Evolutionary conservation across 1,284 basidiomycete genomes (phyloP).

Genomic region (Boletus semigastroideus): DNA sequence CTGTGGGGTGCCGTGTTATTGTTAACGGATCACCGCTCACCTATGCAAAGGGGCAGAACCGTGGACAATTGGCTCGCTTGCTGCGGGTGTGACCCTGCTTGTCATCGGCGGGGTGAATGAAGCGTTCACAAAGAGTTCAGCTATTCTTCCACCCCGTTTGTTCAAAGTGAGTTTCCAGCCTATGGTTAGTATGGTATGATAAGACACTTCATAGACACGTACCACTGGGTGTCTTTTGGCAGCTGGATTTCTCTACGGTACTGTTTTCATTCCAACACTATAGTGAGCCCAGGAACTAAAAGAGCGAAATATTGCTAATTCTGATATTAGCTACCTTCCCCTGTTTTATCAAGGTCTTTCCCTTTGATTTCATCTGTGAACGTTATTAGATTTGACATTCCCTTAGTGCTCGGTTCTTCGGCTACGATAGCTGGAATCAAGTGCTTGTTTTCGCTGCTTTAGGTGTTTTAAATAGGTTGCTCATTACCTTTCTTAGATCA

Average conservation of each 20-base stretch:
- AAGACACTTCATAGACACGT: slow-evolving; percentile 30
- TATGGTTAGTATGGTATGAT: background rate
- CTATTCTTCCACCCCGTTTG: slow-evolving; percentile 79
- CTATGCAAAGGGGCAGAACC: slow-evolving; percentile 35
- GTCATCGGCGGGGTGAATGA: slow-evolving; percentile 64
- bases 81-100: slow-evolving; percentile 61
- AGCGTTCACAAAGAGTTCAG: slow-evolving; percentile 65
- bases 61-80: slow-evolving; percentile 69
- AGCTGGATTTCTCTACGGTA: slow-evolving; percentile 59
- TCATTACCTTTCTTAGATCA: slow-evolving; percentile 45
- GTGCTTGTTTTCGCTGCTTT: background rate
- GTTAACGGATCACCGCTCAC: background rate
- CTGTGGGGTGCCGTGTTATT: slow-evolving; percentile 43
- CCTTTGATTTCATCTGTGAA: background rate
- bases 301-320: background rate
- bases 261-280: slow-evolving; percentile 1
- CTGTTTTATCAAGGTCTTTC: slow-evolving; percentile 21
- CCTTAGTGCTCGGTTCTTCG: slow-evolving; percentile 15
- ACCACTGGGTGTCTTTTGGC: slow-evolving; percentile 44
- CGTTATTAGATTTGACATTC: background rate
- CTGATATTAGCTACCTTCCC: slow-evolving; percentile 18
- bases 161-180: slow-evolving; percentile 53
- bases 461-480: background rate
- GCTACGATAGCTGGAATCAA: slow-evolving; percentile 16
- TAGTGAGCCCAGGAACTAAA: background rate